Conservation (phyloP, 2,329 filamentous ascomycete genomes). For the Trichophyton verrucosum region DNA sequence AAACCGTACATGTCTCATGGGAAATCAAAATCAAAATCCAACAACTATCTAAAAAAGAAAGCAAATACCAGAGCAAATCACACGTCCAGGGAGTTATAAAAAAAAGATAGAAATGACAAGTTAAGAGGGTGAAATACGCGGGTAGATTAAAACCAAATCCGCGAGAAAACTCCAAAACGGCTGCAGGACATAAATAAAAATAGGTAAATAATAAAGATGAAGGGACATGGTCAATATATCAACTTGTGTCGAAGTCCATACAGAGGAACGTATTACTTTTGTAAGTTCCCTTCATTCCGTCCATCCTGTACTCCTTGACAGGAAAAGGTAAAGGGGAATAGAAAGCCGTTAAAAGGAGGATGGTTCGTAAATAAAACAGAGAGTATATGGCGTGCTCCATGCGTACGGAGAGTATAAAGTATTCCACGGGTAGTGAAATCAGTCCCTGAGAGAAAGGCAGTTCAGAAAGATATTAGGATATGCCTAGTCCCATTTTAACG, state of each 20-base stretch:
- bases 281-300: not conserved
- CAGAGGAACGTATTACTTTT: not conserved
- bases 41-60: not conserved
- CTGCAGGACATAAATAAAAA: no score
- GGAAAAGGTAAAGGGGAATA: not conserved
- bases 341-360: not conserved
- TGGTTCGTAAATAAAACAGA: not conserved
- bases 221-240: no score
- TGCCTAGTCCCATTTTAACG: slow-evolving; percentile 3
- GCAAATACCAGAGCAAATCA: not conserved
- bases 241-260: not conserved
- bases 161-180: not conserved
- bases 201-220: no score
- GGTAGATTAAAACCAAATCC: not conserved
- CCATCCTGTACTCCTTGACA: not conserved
- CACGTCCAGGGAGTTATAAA: not conserved
- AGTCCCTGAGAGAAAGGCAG: not conserved
- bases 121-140: not conserved
- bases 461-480: not conserved
- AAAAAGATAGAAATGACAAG: not conserved
- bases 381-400: not conserved
- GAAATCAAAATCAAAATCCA: not conserved
- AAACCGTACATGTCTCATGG: not conserved
- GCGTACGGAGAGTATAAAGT: not conserved
- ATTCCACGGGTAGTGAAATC: not conserved